Percentiles rank a stretch among this genome's conserved stretches.
phyloP scores from a whole-genome alignment of 1,139 yeast species.

The Debaryomyces sp. region DNA sequence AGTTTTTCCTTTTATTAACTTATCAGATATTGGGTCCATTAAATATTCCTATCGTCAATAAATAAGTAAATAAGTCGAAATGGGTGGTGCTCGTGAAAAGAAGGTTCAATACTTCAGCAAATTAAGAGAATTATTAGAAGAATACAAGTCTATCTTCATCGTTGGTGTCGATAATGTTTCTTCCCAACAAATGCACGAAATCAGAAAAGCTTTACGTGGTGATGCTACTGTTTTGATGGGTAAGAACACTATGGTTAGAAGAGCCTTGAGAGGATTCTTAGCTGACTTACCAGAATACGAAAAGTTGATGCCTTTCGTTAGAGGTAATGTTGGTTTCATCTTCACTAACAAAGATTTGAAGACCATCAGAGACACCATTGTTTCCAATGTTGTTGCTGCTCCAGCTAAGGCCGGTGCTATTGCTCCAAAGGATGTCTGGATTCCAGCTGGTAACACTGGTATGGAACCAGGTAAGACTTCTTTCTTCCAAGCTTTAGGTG shows the following conservation, averaged over 20 bases:
- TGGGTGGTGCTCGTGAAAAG: constrained; percentile 99
- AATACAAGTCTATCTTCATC: constrained; percentile 96
- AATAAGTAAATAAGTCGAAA: constrained; percentile 70
- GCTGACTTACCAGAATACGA: constrained; percentile 94
- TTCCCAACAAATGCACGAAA: constrained; percentile 99
- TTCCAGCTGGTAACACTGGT: constrained; percentile 99
- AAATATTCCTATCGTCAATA: constrained; percentile 91
- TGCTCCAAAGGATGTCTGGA: constrained; percentile 97
- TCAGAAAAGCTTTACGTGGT: constrained; percentile 96
- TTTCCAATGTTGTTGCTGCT: constrained; percentile 97
- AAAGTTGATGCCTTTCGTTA: constrained; percentile 91
- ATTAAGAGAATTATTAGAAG: constrained; percentile 94
- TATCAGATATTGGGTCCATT: constrained; percentile 53
- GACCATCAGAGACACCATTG: constrained; percentile 83
- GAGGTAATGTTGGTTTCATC: constrained; percentile 99
- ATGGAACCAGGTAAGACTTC: constrained; percentile 99
- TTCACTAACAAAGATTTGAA: constrained; percentile 97
- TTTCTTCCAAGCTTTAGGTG: constrained; percentile 99
- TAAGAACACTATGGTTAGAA: constrained; percentile 99
- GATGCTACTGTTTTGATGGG: constrained; percentile 98
- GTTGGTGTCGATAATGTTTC: constrained; percentile 99
- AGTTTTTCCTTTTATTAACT: not conserved
- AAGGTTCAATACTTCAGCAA: constrained; percentile 93
- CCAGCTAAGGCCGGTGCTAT: constrained; percentile 99
- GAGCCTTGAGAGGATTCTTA: constrained; percentile 97